Evolutionary conservation across 139 green algal genomes (phyloP), one percentile per base, ranked within the genome.

Genomic region (Desmodesmus armatus): DNA sequence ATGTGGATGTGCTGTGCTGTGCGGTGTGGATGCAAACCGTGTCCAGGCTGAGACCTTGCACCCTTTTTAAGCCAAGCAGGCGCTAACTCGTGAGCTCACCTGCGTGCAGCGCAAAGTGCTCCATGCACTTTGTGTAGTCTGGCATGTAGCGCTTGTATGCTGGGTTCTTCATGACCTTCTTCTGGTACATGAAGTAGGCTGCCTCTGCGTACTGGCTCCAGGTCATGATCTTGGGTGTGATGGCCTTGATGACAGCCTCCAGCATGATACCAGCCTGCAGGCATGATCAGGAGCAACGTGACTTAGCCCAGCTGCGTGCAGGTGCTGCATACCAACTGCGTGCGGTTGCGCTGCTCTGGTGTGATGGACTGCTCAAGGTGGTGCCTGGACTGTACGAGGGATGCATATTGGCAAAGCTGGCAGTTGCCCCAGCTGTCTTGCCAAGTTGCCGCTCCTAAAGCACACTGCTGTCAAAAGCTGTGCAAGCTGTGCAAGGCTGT

Each of bases 101-200:
- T 41, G 91, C 90, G 58, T 92, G 90, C 23, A 94, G 78, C 5
- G 86, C 81, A 85, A 94, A 94, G 87, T 94, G 88, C 72, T 91
- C 73, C 3, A 83, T n/a, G 69, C 87, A 91, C 40, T 80, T 40
- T 4, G 86, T 91, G 84, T 90, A 94, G 88, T 92, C 87, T 43
- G 90, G 90, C 31, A 80, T 60, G 85, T 90, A 92, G 39, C 80
- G 80, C 69, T 80, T 80, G 55, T 81, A 87, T 44, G 70, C 40
- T 51, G 31, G 71, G 72, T 87, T 77, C 21, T 17, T 29, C 44
- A 87, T 53, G 17, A 82, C 55, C 71, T 87, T 87, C 53, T 81
- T 80, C 23, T 75, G 62, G 81, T 79, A 87, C 81, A 87, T 81
- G 37, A 87, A 82, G 27, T 27, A 82, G 3, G 69, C 87, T 0